Percentiles rank a stretch among this genome's conserved stretches.
These are phyloP conservation scores for Aspergillus neoniger DNA, from an alignment of 2,329 filamentous ascomycete species.

Conservation along the genomic window DNA sequence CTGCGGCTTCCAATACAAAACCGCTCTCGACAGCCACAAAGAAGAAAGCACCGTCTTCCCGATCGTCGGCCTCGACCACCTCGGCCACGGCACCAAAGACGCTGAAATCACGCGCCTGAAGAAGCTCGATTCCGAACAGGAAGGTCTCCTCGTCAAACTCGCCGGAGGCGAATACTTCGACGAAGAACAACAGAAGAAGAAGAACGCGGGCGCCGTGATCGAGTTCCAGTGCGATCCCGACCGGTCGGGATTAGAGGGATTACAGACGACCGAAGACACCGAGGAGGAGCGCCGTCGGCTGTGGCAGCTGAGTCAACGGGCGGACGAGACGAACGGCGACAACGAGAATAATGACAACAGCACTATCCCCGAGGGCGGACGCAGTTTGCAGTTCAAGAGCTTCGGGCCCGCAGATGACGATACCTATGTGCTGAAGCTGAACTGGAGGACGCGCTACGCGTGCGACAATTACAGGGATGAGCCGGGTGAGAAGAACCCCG, in stretches of 20 bases:
- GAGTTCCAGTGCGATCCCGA: constrained; percentile 80
- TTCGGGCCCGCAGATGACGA: constrained; percentile 65
- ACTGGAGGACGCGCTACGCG: constrained; percentile 85
- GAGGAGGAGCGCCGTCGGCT: constrained; percentile 31
- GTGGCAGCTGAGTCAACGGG: constrained; percentile 8
- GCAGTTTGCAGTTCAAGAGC: constrained; percentile 73
- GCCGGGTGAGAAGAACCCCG: not conserved
- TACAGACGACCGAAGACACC: constrained; percentile 29
- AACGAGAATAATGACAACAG: constrained; percentile 11
- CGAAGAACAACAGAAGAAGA: constrained; percentile 56
- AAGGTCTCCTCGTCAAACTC: constrained; percentile 72
- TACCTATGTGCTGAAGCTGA: constrained; percentile 68
- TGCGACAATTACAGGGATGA: constrained; percentile 64
- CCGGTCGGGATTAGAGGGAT: constrained; percentile 68
- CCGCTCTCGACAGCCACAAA: constrained; percentile 51
- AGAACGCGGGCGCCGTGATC: constrained; percentile 63
- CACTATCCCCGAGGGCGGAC: constrained; percentile 31
- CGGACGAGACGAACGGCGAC: constrained; percentile 22
- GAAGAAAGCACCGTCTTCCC: constrained; percentile 62
- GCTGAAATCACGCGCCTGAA: constrained; percentile 67
- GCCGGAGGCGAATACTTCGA: constrained; percentile 57
- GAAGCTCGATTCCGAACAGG: constrained; percentile 64
- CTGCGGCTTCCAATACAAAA: constrained; percentile 69
- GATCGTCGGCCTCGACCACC: constrained; percentile 71
- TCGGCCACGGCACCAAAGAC: constrained; percentile 54